Evolutionary conservation across 73 alveolate genomes (phyloP).

Genomic region (Breviolum minutum): DNA sequence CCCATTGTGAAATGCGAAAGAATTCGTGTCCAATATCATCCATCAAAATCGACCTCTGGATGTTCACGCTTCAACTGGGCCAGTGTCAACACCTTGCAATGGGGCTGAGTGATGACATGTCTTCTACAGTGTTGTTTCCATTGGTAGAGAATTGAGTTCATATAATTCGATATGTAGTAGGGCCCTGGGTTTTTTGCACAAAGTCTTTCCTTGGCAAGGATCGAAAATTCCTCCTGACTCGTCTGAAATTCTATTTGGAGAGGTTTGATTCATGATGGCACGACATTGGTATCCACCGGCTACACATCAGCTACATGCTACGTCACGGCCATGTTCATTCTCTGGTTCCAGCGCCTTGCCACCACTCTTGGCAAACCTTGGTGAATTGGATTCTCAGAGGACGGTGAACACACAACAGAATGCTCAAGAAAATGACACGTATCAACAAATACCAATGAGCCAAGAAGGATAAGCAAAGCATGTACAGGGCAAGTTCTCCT

Average conservation of each 20-base stretch:
- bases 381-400: not conserved
- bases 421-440: not conserved
- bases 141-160: too few species aligned
- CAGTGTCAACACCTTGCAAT: constrained; percentile 46
- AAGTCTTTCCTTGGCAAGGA: too few species aligned
- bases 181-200: too few species aligned
- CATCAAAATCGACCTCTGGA: constrained; percentile 35
- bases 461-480: not conserved
- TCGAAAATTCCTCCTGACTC: too few species aligned
- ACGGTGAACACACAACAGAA: not conserved
- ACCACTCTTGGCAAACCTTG: constrained; percentile 77
- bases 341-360: constrained; percentile 24
- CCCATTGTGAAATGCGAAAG: too few species aligned
- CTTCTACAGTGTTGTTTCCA: too few species aligned
- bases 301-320: too few species aligned
- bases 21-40: too few species aligned
- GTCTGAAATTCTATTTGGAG: not conserved
- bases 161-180: too few species aligned
- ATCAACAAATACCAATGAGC: not conserved
- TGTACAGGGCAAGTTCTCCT: not conserved
- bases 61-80: constrained; percentile 82
- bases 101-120: not conserved
- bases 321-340: too few species aligned
- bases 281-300: too few species aligned
- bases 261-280: not conserved